Base-by-base conservation (phyloP, 768 basidiomycete species). In the Chalciporus pseudorubinellus region DNA sequence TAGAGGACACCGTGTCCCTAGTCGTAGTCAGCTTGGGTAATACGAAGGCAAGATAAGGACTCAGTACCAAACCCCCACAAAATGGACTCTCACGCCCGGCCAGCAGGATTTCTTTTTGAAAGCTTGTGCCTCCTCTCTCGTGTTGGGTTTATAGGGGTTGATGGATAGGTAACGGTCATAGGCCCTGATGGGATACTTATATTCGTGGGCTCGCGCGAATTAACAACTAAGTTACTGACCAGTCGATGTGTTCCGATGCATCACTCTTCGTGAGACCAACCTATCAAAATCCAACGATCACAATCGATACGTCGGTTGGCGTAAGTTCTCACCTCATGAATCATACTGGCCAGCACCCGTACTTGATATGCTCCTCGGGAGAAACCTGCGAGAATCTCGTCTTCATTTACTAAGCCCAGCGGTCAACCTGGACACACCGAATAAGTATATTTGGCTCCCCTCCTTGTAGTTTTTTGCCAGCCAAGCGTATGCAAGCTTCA, bases 361-460 rank as follows among this genome's bases (percentile, higher is more conserved):
- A 65, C 72, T 65, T 74, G 73, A 52, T 73, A 75, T 6, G 73
- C 74, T 0, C 74, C 74, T 12, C 75, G 69, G 28, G 74, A 75
- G 41, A 75, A 76, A 1, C 74, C 74, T 75, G 34, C 1, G 33
- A 47, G 2, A 0, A 22, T 21, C n/a, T 33, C 26, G 21, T 3
- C n/a, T 16, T 5, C n/a, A 36, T 1, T 42, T 16, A 10, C 13
- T 5, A 31, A 3, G 39, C 7, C 5, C 0, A 19, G 12, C n/a
- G 6, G 3, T 12, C 19, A 22, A 28, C 28, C 6, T 22, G 16
- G 22, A 46, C 62, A 1, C 29, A 72, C 73, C 74, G 52, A 76
- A 74, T 4, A 76, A 46, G 46, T 64, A 76, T 14, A 77, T 71
- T 3, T 43, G 46, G 39, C 6, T 62, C 55, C 57, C 57, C 0